A percentile compares a stretch with the other conserved stretches of the same genome.
phyloP scores from a whole-genome alignment of 306 rosid species.

The Castanopsis chinensis region DNA sequence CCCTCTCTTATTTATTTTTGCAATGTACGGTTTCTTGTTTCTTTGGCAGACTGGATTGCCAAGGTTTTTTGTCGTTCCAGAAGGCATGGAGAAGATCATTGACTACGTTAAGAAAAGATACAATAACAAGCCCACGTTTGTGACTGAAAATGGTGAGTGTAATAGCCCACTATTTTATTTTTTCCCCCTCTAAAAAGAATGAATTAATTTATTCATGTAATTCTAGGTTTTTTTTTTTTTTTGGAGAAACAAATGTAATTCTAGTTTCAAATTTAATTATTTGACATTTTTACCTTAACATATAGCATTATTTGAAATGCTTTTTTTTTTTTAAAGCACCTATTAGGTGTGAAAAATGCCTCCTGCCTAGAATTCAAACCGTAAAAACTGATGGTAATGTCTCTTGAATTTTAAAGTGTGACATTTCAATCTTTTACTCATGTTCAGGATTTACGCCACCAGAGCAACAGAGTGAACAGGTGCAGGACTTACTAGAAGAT shows the following conservation, averaged over 20 bases:
- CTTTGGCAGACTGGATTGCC: slow-evolving; percentile 48
- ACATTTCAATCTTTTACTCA: not conserved
- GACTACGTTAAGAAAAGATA: slow-evolving; percentile 54
- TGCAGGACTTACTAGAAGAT: slow-evolving; percentile 41
- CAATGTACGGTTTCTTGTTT: not conserved
- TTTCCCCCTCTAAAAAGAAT: no score
- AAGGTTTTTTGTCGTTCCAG: slow-evolving; percentile 59
- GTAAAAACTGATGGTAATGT: not conserved
- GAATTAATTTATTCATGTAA: not conserved
- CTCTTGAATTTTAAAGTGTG: not conserved
- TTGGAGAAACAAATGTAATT: not conserved
- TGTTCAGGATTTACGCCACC: slow-evolving; percentile 45
- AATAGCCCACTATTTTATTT: not conserved
- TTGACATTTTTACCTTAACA: not conserved
- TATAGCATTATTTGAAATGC: no score
- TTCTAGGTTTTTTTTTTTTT: not conserved
- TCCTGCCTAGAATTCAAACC: no score
- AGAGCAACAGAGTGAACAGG: not conserved
- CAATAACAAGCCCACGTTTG: slow-evolving; percentile 46
- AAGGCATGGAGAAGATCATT: slow-evolving; percentile 49
- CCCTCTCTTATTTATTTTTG: not conserved
- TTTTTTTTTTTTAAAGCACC: no score
- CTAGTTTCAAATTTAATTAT: slow-evolving; percentile 3
- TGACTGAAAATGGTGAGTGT: slow-evolving; percentile 68
- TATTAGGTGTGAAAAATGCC: no score